Base-by-base conservation (phyloP, 306 rosid genomes). In the Heteromeles arbutifolia region DNA sequence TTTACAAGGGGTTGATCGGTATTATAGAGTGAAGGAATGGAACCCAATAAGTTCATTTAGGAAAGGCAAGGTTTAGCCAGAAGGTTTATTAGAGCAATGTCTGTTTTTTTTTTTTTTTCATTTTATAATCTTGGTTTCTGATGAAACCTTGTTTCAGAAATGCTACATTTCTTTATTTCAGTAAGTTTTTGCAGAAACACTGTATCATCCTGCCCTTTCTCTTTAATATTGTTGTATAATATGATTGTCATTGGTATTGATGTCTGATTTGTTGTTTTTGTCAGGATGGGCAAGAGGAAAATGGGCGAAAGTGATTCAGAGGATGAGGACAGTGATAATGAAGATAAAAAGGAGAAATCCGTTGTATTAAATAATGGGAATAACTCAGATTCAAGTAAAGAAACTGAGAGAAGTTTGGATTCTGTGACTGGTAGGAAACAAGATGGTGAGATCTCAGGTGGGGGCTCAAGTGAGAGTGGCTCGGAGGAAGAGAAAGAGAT, bases 251-350 rank as follows among this genome's bases (percentile, higher is more conserved):
- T 58, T 61, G 81, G 66, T 86, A 63, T 79, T 79, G 73, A 73
- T 78, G 58, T 67, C 74, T 78, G 57, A 72, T 63, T 76, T 29
- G 34, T 79, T 80, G 25, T 45, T 48, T 63, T 82, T 77, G 53
- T 67, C 78, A 96, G 99, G 99, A 89, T 86, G 97, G 97, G 97
- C 54, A 92, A 91, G 90, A 88, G 87, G 65, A 82, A 78, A 78
- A 3, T 88, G 80, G 88, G 85, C 74, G 92, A 78, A 82, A 88
- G 87, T 81, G 99, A 85, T 81, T 80, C 92, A 1, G 95, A 90
- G 67, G 91, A 77, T 8, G 90, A 80, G 57, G 84, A 71, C 18
- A 74, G 83, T 37, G 88, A 77, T 26, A 67, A 61, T 25, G 90
- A 85, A 67, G 86, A 69, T 68, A 87, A 77, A 77, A 75, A 65